These are phyloP conservation scores for Entamoeba moshkovskii DNA, from an alignment of 208 protist genomes.

Conservation along the genomic window DNA sequence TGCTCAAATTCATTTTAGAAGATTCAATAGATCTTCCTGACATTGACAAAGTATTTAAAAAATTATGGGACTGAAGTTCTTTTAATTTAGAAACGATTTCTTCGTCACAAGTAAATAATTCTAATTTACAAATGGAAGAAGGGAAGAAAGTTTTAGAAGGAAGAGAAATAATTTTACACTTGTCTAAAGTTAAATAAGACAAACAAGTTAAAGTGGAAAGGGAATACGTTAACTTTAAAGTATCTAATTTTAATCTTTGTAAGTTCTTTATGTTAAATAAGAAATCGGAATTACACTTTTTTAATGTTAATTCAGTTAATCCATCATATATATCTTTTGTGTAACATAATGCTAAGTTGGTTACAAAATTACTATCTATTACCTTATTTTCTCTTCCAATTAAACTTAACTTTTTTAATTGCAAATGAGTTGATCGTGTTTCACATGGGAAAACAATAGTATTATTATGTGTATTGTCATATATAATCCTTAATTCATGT, in stretches of 20 bases:
- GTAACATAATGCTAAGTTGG: not conserved
- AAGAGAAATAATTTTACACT: not conserved
- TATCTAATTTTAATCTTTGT: not conserved
- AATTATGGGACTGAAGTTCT: not conserved
- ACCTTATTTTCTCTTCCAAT: not conserved
- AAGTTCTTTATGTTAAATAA: not conserved
- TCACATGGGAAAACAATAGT: not conserved
- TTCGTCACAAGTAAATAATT: not conserved
- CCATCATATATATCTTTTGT: not conserved
- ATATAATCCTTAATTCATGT: not conserved
- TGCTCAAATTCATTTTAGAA: not conserved
- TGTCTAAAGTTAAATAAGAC: not conserved
- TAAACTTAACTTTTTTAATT: not conserved
- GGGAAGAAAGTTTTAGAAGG: not conserved
- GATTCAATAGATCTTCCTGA: not conserved
- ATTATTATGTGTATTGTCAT: not conserved
- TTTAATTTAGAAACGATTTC: not conserved
- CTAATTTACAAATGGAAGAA: not conserved
- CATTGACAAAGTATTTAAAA: not conserved
- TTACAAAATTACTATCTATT: not conserved
- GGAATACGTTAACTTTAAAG: not conserved
- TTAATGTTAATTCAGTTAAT: not conserved
- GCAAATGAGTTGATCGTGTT: not conserved
- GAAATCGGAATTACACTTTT: not conserved
- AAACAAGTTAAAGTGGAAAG: not conserved